phyloP scores from a whole-genome alignment of 805 yeast species.

The Blastobotrys robertii region DNA sequence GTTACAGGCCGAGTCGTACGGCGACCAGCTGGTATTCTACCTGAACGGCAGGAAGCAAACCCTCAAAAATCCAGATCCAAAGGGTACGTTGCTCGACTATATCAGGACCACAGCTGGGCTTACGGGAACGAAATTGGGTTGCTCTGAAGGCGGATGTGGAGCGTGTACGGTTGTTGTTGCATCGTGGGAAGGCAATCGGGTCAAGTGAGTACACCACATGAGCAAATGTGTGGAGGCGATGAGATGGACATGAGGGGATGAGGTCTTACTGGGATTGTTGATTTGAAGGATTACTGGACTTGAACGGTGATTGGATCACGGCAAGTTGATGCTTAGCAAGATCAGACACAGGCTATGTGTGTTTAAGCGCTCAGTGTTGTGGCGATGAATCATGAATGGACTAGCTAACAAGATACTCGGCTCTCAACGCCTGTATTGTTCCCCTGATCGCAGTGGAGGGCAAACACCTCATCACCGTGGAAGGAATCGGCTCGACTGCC shows the following conservation, averaged over 20 bases:
- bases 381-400: too few relatives aligned
- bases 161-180: constrained; percentile 39
- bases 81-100: constrained; percentile 35
- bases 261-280: too few relatives aligned
- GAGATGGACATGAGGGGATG: too few relatives aligned
- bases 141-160: constrained; percentile 44
- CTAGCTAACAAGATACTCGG: constrained; percentile 21
- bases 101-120: constrained; percentile 29
- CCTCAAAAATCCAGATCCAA: constrained; percentile 34
- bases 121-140: constrained; percentile 39
- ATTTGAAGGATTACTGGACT: too few relatives aligned
- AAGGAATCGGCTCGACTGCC: constrained; percentile 35
- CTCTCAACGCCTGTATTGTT: constrained; percentile 39
- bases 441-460: constrained; percentile 39
- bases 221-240: neutral
- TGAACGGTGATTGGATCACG: too few relatives aligned
- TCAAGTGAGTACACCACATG: constrained; percentile 20
- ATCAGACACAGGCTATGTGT: too few relatives aligned
- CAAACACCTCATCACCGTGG: constrained; percentile 38
- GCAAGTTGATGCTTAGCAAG: too few relatives aligned
- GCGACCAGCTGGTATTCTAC: constrained; percentile 24
- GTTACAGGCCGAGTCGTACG: too few relatives aligned
- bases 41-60: constrained; percentile 32
- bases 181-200: constrained; percentile 25
- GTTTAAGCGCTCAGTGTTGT: too few relatives aligned